These are phyloP conservation scores for Funneliformis geosporum DNA, from an alignment of 192 early-diverging fungal genomes.

Conservation along the genomic window DNA sequence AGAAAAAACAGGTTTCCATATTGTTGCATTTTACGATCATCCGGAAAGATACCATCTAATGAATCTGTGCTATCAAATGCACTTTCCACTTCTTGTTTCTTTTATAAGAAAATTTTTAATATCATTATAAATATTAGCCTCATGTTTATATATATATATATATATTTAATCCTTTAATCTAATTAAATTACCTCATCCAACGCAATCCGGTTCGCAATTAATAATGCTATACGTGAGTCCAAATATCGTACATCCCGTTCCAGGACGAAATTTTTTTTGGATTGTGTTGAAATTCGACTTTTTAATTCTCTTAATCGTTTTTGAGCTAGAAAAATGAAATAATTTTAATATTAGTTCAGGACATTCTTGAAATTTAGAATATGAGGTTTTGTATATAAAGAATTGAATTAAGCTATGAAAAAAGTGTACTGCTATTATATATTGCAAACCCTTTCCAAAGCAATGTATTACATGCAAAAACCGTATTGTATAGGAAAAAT, in stretches of 20 bases:
- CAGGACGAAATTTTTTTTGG: constrained; percentile 92
- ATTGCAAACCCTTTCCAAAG: too few species aligned
- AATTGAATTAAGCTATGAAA: too few species aligned
- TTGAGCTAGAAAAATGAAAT: constrained; percentile 61
- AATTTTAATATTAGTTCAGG: constrained; percentile 8
- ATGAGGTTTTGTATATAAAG: neutral
- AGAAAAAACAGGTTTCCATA: constrained; percentile 94
- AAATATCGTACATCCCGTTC: constrained; percentile 92
- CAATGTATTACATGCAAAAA: too few species aligned
- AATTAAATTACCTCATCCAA: constrained; percentile 70
- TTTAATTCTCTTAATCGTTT: constrained; percentile 82
- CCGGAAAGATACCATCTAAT: constrained; percentile 59
- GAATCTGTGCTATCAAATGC: constrained; percentile 67
- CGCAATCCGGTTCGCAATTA: constrained; percentile 94
- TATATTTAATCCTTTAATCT: neutral
- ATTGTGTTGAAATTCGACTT: constrained; percentile 86
- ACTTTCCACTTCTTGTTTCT: constrained; percentile 76
- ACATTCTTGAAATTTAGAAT: constrained; percentile 18
- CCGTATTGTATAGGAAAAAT: too few species aligned
- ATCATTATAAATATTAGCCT: neutral
- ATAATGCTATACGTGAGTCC: constrained; percentile 85
- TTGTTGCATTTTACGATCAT: constrained; percentile 78
- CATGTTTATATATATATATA: too few species aligned
- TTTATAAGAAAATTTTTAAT: constrained; percentile 15
- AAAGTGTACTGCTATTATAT: too few species aligned